Evolutionary conservation across 768 basidiomycete genomes (phyloP).

Genomic region (Boletus eberwhitei): DNA sequence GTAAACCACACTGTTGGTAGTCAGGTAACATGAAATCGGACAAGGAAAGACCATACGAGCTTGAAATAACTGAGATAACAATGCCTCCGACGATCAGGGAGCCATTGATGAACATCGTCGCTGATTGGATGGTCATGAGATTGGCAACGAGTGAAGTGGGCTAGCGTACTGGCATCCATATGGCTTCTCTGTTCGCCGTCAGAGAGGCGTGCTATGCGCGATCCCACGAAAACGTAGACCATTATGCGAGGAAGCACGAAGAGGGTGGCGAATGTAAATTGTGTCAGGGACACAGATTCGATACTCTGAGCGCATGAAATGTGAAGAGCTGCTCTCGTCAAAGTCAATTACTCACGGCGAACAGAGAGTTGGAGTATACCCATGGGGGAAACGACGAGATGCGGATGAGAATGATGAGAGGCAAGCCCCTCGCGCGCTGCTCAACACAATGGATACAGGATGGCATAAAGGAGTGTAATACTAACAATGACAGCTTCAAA

Average conservation of each 20-base stretch:
- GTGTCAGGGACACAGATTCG: conserved; percentile 66
- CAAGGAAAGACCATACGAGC: conserved; percentile 50
- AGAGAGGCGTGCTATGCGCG: conserved; percentile 66
- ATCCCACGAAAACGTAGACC: conserved; percentile 76
- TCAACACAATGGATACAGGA: conserved; percentile 2
- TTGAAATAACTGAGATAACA: conserved; percentile 52
- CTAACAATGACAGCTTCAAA: conserved; percentile 72
- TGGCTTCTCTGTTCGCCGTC: conserved; percentile 69
- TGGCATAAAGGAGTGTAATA: conserved; percentile 1
- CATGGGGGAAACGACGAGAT: conserved; percentile 83
- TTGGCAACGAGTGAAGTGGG: neutral
- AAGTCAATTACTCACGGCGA: conserved; percentile 52
- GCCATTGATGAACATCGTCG: conserved; percentile 63
- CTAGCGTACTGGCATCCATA: conserved; percentile 68
- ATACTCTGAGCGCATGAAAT: conserved; percentile 53
- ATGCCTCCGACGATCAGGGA: conserved; percentile 59
- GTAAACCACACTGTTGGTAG: conserved; percentile 57
- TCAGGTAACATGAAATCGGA: conserved; percentile 14
- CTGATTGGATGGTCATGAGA: conserved; percentile 32
- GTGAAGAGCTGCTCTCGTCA: conserved; percentile 4
- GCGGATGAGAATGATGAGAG: conserved; percentile 79
- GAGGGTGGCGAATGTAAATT: conserved; percentile 72
- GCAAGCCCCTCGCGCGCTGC: conserved; percentile 71
- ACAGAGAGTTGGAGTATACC: conserved; percentile 81
- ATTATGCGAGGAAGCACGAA: conserved; percentile 69